phyloP scores from a whole-genome alignment of 2,329 filamentous ascomycete species.

The Helminthosporium solani region DNA sequence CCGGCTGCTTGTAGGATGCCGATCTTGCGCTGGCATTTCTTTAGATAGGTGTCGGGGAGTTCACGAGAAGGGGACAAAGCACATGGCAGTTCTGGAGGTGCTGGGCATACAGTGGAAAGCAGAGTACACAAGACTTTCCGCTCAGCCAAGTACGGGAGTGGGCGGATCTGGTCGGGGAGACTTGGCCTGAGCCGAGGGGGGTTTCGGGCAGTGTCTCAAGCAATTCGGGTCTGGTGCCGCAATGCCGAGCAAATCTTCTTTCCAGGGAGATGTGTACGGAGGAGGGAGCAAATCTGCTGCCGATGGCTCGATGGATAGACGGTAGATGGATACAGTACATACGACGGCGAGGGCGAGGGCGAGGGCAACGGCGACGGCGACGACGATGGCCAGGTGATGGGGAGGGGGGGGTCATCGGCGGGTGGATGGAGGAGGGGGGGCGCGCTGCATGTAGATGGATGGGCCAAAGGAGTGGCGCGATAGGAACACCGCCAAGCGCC shows the following conservation, averaged over 20 bases:
- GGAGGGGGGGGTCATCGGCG: too few species aligned
- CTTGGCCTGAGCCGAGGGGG: background rate
- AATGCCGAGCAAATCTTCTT: too few species aligned
- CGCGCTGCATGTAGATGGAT: background rate
- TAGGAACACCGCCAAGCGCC: background rate
- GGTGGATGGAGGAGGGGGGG: background rate
- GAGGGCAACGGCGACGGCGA: too few species aligned
- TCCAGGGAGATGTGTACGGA: too few species aligned
- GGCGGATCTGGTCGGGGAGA: background rate
- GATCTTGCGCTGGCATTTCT: too few species aligned
- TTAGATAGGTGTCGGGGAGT: too few species aligned
- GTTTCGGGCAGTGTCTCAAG: constrained; percentile 3
- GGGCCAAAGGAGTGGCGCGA: background rate
- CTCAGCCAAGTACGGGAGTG: constrained; percentile 1
- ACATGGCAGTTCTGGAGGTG: background rate
- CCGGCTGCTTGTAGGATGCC: too few species aligned
- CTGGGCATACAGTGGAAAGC: constrained; percentile 1
- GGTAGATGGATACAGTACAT: too few species aligned
- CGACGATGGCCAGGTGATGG: too few species aligned
- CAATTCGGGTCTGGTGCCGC: background rate
- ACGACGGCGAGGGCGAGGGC: too few species aligned
- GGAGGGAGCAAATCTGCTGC: too few species aligned
- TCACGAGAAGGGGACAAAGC: background rate
- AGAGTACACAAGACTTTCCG: constrained; percentile 2
- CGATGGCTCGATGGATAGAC: too few species aligned